Percentiles rank a stretch among this genome's conserved stretches.
Evolutionary conservation across 2,329 filamentous ascomycete genomes (phyloP).

Genomic region (Amylocarpus encephaloides): DNA sequence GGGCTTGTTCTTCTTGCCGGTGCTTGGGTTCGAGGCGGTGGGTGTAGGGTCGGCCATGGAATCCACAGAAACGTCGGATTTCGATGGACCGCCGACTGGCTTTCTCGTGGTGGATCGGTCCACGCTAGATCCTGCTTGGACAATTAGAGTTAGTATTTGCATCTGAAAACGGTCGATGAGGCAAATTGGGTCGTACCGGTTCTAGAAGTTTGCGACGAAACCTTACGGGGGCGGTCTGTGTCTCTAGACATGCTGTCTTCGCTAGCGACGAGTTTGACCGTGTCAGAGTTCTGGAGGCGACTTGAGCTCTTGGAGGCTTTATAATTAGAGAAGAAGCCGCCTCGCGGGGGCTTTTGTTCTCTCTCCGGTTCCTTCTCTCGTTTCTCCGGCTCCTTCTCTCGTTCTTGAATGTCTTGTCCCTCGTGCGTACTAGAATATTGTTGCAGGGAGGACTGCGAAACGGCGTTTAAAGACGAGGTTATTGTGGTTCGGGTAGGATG

Average conservation of each 20-base stretch:
- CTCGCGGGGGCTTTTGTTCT: conserved; percentile 23
- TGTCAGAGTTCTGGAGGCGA: conserved; percentile 32
- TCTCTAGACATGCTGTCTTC: conserved; percentile 32
- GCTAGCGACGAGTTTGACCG: conserved; percentile 28
- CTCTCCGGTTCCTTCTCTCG: conserved; percentile 16
- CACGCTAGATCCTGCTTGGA: conserved; percentile 19
- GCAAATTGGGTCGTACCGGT: conserved; percentile 27
- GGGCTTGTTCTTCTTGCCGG: conserved; percentile 26
- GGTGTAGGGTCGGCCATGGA: conserved; percentile 17
- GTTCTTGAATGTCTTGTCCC: too few relatives aligned
- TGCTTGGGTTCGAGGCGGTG: conserved; percentile 13
- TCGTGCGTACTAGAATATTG: conserved; percentile 1
- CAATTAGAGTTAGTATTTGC: conserved; percentile 15
- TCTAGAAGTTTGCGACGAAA: conserved; percentile 26
- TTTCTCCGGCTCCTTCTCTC: conserved; percentile 5
- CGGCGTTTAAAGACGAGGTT: conserved; percentile 18
- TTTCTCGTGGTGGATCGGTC: conserved; percentile 24
- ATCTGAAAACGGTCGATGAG: conserved; percentile 15
- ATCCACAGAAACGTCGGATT: conserved; percentile 25
- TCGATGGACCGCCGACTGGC: conserved; percentile 25
- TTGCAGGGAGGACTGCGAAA: conserved; percentile 19
- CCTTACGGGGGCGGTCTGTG: conserved; percentile 26
- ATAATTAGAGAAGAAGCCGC: conserved; percentile 42
- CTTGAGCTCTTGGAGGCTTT: conserved; percentile 41
- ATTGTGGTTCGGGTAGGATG: conserved; percentile 15